Base-by-base conservation (phyloP, 805 yeast species). In the Jamesozyma hellenica region DNA sequence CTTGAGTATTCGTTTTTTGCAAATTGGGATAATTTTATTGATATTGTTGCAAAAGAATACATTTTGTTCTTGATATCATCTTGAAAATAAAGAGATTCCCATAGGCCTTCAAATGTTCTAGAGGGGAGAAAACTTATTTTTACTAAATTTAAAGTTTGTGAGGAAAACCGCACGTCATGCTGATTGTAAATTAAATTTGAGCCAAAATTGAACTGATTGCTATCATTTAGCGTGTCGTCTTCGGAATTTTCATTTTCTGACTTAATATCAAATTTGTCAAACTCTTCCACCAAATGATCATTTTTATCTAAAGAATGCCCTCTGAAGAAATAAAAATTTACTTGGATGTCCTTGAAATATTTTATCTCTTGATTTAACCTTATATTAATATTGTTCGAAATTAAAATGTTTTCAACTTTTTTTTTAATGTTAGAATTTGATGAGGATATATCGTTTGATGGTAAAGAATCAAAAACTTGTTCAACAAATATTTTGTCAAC, bases 81-180 rank as follows among this genome's bases (percentile, higher is more conserved):
- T 7, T 58, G 61, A 41, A 63, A 61, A 25, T 58, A 52, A 26
- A 66, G 46, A 1, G 59, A 44, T 35, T 59, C 62, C 71, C 71
- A 66, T 4, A 55, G 36, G 5, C 52, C 50, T 27, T 65, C 66
- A 11, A 58, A 48, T 12, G 48, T 40, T 4, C 46, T 40, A 9
- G 55, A 49, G 6, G 71, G 71, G 15, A 65, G 40, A 2, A 44
- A 27, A 0, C 53, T 49, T 1, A 56, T 39, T 10, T 43, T 48
- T 4, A 47, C 40, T 16, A 47, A 39, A 2, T 47, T 36, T 6
- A 48, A 23, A 13, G 50, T 45, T 30, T 55, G 51, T 35, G 35
- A 44, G 3, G 52, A 48, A 16, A 51, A 33, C 8, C 8, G 5
- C 3, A 14, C 6, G 3, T 21, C 4, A 8, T 25, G 18, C n/a